Percentiles rank a stretch among this genome's conserved stretches.
phyloP scores from a whole-genome alignment of 2,329 filamentous ascomycete species.

The Colletotrichum horii region DNA sequence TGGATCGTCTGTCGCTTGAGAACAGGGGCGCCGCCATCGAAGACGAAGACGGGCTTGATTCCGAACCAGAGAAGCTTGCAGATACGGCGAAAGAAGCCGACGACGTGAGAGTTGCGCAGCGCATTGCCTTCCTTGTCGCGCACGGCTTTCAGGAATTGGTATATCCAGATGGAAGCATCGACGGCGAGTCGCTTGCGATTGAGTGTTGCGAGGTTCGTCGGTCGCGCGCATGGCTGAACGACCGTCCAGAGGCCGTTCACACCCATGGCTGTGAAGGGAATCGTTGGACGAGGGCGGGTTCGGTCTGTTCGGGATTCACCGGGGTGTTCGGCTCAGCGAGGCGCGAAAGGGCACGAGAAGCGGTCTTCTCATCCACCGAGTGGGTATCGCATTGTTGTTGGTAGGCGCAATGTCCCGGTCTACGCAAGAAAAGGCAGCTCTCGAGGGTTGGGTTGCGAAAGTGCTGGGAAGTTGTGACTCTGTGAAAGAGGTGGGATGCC shows the following conservation, averaged over 20 bases:
- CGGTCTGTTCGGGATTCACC: constrained; percentile 6
- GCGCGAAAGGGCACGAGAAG: constrained; percentile 7
- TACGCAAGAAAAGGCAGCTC: not conserved
- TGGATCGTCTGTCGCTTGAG: constrained; percentile 92
- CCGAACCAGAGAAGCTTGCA: constrained; percentile 98
- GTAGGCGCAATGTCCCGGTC: not conserved
- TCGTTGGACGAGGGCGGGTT: not conserved
- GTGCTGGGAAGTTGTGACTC: not conserved
- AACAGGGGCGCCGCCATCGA: constrained; percentile 91
- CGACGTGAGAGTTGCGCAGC: constrained; percentile 91
- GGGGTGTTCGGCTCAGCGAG: not conserved
- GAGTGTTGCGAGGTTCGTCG: constrained; percentile 93
- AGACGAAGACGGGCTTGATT: constrained; percentile 96
- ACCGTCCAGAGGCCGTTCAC: constrained; percentile 98
- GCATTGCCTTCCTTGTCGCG: constrained; percentile 98
- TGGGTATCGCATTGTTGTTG: constrained; percentile 5
- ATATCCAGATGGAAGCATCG: constrained; percentile 99
- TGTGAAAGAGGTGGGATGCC: constrained; percentile 2
- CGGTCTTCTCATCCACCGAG: constrained; percentile 16
- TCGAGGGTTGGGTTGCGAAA: not conserved
- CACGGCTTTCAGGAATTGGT: constrained; percentile 98
- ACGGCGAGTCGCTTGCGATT: constrained; percentile 96
- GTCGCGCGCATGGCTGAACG: constrained; percentile 90
- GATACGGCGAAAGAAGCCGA: constrained; percentile 97
- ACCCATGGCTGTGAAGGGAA: constrained; percentile 71